Base-by-base conservation (phyloP, 2,329 filamentous ascomycete species). In the Aspergillus transmontanensis region DNA sequence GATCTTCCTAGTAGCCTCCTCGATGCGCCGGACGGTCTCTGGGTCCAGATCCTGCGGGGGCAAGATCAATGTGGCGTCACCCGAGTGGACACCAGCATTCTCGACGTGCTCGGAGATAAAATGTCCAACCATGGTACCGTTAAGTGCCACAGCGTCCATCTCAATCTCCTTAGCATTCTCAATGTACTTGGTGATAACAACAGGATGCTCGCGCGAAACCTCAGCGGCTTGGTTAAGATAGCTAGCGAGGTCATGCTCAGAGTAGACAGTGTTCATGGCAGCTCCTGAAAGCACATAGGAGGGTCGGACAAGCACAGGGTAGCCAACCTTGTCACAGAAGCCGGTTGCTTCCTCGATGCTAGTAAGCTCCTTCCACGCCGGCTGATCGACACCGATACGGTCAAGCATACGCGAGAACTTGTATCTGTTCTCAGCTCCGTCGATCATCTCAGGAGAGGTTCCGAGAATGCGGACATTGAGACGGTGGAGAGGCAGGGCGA, bases 141-240 rank as follows among this genome's bases (percentile, higher is more conserved):
- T 90, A 72, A 89, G 90, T 59, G 94, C 95, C 51, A 99, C 95
- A 46, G 95, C 95, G 72, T 99, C 95, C 95, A 99, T 98, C 80
- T 99, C 95, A 67, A 99, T 98, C 79, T 99, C 95, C 84, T 99
- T 98, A 68, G 95, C 95, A 70, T 96, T 95, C 83, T 99, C 95
- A 69, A 99, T 98, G 81, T 98, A 99, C 83, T 99, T 99, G 65
- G 94, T 98, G 74, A 99, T 98, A 65, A 99, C 95, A 12, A 99
- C 95, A 0, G 95, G 95, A 78, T 98, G 92, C 66, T 98, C 94
- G 66, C 92, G 89, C 6, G 95, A 98, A 54, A 99, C 95, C 68
- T 96, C 94, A 7, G 87, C 92, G 59, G 95, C 95, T 80, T 98
- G 94, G 68, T 91, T 87, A 51, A 99, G 85, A 79, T 96, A 98